phyloP scores from a whole-genome alignment of 257 asterid species.

The Phtheirospermum japonicum region DNA sequence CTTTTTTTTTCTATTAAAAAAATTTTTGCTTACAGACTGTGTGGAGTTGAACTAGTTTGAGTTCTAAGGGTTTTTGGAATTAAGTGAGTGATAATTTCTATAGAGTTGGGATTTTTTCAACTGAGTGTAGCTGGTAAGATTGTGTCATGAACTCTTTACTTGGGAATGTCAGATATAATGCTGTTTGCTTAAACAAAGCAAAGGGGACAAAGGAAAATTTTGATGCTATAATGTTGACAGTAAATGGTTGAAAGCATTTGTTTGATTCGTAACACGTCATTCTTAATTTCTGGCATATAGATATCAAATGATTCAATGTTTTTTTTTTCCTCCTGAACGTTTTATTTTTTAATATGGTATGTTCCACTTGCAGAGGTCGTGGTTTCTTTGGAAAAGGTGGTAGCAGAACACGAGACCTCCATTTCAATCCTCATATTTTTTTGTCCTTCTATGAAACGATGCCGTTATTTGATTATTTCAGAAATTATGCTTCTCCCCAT shows the following conservation, averaged over 20 bases:
- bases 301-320: conserved; percentile 2
- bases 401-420: no score
- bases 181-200: no score
- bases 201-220: neutral
- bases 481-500: conserved; percentile 8
- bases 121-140: no score
- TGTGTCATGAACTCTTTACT: no score
- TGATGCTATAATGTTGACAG: conserved; percentile 8
- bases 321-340: neutral
- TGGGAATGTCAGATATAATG: no score
- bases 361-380: neutral
- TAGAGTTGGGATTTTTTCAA: neutral
- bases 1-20: neutral
- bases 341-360: no score
- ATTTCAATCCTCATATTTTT: neutral
- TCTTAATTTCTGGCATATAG: neutral
- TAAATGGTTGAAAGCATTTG: neutral
- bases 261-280: no score
- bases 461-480: neutral
- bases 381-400: neutral
- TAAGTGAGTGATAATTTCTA: neutral
- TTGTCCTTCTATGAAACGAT: neutral
- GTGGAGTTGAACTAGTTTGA: neutral
- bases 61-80: neutral
- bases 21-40: neutral